phyloP scores from a whole-genome alignment of 805 yeast genomes.

The Kuraishia molischiana region DNA sequence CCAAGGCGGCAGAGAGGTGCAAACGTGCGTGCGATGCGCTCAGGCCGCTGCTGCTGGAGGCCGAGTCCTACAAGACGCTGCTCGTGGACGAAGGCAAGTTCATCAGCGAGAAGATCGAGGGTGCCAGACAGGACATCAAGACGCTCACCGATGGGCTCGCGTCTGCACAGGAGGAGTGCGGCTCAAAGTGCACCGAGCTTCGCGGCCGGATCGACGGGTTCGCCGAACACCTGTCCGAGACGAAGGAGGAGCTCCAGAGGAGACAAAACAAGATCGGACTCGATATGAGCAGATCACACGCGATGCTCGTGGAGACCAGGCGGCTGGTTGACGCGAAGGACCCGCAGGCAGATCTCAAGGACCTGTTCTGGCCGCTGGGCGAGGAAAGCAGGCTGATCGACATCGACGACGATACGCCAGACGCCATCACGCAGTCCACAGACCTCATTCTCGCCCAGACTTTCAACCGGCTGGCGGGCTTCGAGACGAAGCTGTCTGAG shows the following conservation, averaged over 20 bases:
- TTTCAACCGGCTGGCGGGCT: no score
- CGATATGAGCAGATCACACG: neutral
- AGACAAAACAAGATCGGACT: neutral
- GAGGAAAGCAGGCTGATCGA: no score
- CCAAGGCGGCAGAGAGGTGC: neutral
- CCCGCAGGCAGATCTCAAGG: no score
- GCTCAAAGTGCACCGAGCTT: no score
- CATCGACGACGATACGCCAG: no score
- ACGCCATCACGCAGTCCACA: no score
- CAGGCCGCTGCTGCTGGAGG: neutral
- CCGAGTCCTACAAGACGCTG: neutral
- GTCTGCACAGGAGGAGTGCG: no score
- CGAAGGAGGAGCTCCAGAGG: neutral
- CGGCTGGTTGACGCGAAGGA: neutral
- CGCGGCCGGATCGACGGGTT: no score
- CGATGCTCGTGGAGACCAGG: neutral
- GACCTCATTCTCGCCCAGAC: no score
- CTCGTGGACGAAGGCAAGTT: neutral
- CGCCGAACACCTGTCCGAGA: neutral
- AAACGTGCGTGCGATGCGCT: neutral
- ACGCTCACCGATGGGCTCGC: no score
- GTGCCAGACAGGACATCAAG: no score
- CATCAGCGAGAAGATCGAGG: neutral
- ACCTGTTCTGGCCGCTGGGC: neutral
- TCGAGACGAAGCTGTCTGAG: no score